Percentiles rank a stretch among this genome's conserved stretches.
These are phyloP conservation scores for Xylaria polymorpha DNA, from an alignment of 2,329 filamentous ascomycete genomes.

Conservation along the genomic window DNA sequence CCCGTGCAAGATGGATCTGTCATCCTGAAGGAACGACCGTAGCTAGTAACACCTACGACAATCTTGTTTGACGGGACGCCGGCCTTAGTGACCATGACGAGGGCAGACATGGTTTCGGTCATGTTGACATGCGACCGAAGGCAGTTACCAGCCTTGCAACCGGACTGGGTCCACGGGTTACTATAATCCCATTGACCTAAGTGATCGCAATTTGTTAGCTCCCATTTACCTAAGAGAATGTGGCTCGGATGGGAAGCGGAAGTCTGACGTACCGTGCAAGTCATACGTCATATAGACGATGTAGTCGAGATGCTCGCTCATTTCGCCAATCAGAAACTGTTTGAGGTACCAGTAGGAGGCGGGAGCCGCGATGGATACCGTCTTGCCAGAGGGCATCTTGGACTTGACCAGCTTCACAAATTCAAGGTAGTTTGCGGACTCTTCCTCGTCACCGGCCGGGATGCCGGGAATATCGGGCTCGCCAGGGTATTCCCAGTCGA, in stretches of 20 bases:
- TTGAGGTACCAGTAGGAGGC: conserved; percentile 53
- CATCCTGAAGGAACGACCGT: conserved; percentile 25
- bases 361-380: conserved; percentile 50
- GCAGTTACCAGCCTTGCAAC: conserved; percentile 16
- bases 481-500: conserved; percentile 61
- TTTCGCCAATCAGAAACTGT: conserved; percentile 52
- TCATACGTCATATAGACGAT: conserved; percentile 56
- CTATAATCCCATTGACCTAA: conserved; percentile 10
- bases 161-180: conserved; percentile 7
- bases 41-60: conserved; percentile 26
- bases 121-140: conserved; percentile 20
- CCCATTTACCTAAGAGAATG: conserved; percentile 1
- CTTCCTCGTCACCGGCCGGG: conserved; percentile 53
- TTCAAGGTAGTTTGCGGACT: conserved; percentile 44
- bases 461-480: conserved; percentile 52
- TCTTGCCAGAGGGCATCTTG: conserved; percentile 52
- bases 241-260: conserved; percentile 50
- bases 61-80: conserved; percentile 20
- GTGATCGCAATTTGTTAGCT: conserved; percentile 46
- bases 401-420: conserved; percentile 52
- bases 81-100: conserved; percentile 16
- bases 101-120: conserved; percentile 15
- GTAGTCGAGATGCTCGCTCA: conserved; percentile 53
- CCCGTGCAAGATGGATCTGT: conserved; percentile 18
- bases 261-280: conserved; percentile 53